Base-by-base conservation (phyloP, 352 stramenopile species). In the Pythium apleroticum region DNA sequence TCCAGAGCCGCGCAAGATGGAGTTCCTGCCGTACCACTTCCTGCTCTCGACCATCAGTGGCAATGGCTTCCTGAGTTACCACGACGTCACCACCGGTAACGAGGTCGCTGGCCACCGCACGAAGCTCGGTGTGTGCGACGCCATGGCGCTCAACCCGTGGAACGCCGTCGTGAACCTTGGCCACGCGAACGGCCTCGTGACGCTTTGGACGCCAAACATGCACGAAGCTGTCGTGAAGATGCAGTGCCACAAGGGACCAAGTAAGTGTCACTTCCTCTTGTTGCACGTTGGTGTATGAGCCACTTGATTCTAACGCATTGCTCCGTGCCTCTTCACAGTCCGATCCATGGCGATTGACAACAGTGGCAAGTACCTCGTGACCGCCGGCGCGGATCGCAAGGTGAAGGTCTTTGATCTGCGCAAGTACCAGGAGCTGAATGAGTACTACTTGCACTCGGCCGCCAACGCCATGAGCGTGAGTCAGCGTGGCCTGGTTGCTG, bases 11-110 rank as follows among this genome's bases (percentile, higher is more conserved):
- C 82, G 93, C 30, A 81, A 77, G 31, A 82, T 99, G 71, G 86
- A 98, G 73, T 99, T 99, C 73, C 80, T 99, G 52, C 97, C 97
- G 5, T 98, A 99, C 81, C 97, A 99, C 77, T 99, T 99, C 72
- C 65, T 99, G 68, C 86, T 99, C 46, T 93, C 96, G n/a, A 96
- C 88, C 37, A 83, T 99, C 50, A 98, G 97, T 54, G 84, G 91
- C 66, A 90, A 86, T 58, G 79, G 88, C 30, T 53, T 94, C 53
- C 77, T 99, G 17, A 97, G 91, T 66, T 99, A 98, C 79, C 95
- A 98, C 66, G 97, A 99, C 71, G 97, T 98, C 20, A 98, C 91
- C 10, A 99, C 96, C 20, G 97, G 97, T 52, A 79, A 93, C 49
- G 78, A 98, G 46, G 84, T 99, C 39, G 89, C 85, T 7, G 81